Evolutionary conservation across 306 rosid species (phyloP), one percentile per base, ranked within the genome.

Genomic region (Hippophae tibetana): DNA sequence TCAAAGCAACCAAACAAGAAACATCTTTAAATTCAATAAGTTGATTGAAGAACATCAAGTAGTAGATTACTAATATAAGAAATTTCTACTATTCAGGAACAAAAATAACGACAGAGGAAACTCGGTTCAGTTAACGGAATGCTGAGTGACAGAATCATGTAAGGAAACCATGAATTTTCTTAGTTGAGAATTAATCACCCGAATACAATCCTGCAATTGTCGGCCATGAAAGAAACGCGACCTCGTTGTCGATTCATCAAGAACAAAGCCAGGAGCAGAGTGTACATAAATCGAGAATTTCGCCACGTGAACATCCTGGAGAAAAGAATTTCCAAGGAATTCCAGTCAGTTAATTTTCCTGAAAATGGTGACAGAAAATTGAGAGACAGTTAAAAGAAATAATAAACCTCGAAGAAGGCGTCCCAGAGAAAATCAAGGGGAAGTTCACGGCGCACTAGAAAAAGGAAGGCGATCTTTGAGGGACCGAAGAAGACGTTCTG

Each of bases 141-240:
- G 38, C 38, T 31, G 5, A 31, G 38, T 31, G 5, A 31, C 38
- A 31, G 38, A 31, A 31, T 4, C 38, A 31, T 31, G 5, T 0
- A 31, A 31, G 38, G 38, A 31, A 31, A 31, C 38, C 38, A 31
- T 31, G 38, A 31, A 31, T 60, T 44, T 60, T 52, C 47, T n/a
- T 11, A 55, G 25, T 47, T 43, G 13, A 51, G 38, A 64, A 54
- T 4, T 42, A 18, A 9, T 42, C 45, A 76, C 79, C 79, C 31
- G 67, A 63, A 73, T 58, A 62, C 82, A 70, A 63, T 73, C 76
- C 72, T 48, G 66, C 59, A 80, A 47, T 64, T 80, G 82, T 60
- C 75, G 60, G 40, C 73, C 68, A n/a, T 57, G 47, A 41, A 76
- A 76, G 67, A 64, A 76, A 10, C 26, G 56, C 47, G 80, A 80